phyloP scores from a whole-genome alignment of 2,329 filamentous ascomycete species.

The Scortechinia acanthostroma region DNA sequence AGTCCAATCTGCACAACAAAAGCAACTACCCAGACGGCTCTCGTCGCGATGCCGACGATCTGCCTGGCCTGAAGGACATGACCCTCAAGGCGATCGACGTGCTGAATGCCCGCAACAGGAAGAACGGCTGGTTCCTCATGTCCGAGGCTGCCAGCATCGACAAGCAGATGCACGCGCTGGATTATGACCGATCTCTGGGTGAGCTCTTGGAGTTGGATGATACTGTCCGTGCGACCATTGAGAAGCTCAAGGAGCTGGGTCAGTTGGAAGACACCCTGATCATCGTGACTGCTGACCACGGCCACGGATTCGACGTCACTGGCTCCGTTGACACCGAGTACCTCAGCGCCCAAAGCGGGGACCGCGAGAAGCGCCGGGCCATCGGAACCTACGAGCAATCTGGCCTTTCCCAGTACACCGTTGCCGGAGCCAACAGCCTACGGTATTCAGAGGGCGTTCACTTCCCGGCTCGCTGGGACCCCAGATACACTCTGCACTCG shows the following conservation, averaged over 20 bases:
- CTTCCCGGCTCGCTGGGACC: constrained; percentile 81
- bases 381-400: constrained; percentile 69
- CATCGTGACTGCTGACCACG: constrained; percentile 79
- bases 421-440: constrained; percentile 41
- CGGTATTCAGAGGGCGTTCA: constrained; percentile 67
- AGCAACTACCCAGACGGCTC: constrained; percentile 65
- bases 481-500: constrained; percentile 72
- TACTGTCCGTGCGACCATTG: constrained; percentile 69
- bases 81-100: constrained; percentile 80
- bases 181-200: constrained; percentile 79
- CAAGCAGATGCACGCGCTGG: constrained; percentile 81
- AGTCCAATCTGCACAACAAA: constrained; percentile 56
- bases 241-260: constrained; percentile 58
- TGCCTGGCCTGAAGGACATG: constrained; percentile 83
- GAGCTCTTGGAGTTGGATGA: constrained; percentile 82
- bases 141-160: constrained; percentile 78
- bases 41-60: constrained; percentile 57
- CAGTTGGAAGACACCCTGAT: constrained; percentile 71
- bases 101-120: constrained; percentile 56
- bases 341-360: constrained; percentile 52
- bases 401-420: constrained; percentile 69
- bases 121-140: constrained; percentile 82
- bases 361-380: constrained; percentile 69
- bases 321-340: constrained; percentile 77
- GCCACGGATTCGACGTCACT: constrained; percentile 82